Evolutionary conservation across 2,329 filamentous ascomycete species (phyloP).

Genomic region (Tolypocladium guangdongense): DNA sequence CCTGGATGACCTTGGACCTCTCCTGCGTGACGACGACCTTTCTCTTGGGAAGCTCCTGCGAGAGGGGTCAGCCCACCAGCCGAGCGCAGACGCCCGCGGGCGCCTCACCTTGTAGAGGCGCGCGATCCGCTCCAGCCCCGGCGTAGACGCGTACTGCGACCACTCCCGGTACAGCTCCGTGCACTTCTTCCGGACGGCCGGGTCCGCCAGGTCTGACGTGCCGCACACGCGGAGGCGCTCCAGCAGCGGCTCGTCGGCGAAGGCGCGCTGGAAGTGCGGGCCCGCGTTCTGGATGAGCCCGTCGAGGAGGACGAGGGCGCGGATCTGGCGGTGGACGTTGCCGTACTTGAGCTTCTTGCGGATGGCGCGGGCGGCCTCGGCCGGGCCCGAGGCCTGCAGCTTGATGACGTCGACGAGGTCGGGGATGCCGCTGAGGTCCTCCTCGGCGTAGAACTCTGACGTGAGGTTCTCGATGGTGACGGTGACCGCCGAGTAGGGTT

Average conservation of each 20-base stretch:
- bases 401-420: conserved; percentile 91
- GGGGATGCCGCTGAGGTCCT: conserved; percentile 83
- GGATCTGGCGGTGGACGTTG: conserved; percentile 81
- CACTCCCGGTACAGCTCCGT: conserved; percentile 78
- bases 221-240: conserved; percentile 84
- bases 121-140: conserved; percentile 72
- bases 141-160: conserved; percentile 74
- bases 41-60: conserved; percentile 49
- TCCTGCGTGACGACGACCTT: conserved; percentile 68
- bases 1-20: conserved; percentile 70
- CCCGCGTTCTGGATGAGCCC: conserved; percentile 93
- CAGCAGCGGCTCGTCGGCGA: conserved; percentile 82
- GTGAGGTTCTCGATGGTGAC: conserved; percentile 87
- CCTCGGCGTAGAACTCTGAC: conserved; percentile 78
- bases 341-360: conserved; percentile 99
- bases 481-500: conserved; percentile 88
- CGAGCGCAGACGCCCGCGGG: background rate
- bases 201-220: conserved; percentile 74
- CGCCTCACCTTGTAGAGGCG: conserved; percentile 55
- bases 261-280: conserved; percentile 71
- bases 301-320: conserved; percentile 80
- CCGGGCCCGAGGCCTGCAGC: conserved; percentile 75
- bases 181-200: conserved; percentile 79
- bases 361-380: conserved; percentile 82
- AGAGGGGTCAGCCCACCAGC: background rate